These are phyloP conservation scores for Dalbergia cochinchinensis DNA, from an alignment of 306 rosid species.

Conservation along the genomic window DNA sequence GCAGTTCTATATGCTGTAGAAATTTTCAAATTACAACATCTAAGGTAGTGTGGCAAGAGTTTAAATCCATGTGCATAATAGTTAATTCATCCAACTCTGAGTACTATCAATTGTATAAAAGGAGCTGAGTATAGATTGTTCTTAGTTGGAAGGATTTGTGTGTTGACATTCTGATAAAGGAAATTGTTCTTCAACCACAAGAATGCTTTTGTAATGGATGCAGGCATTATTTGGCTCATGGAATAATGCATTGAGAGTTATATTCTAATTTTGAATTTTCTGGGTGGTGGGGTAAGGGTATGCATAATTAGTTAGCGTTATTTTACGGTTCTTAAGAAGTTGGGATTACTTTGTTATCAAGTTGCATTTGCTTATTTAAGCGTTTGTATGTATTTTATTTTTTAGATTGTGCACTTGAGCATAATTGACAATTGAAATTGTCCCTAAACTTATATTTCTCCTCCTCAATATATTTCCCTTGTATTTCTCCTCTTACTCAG, in stretches of 20 bases:
- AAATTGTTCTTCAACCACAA: neutral
- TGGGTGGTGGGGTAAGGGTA: too few species aligned
- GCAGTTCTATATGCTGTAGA: slow-evolving; percentile 26
- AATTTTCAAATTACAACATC: slow-evolving; percentile 19
- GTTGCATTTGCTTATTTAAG: neutral
- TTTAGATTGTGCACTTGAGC: neutral
- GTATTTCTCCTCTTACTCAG: neutral
- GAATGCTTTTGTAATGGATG: neutral
- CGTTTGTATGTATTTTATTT: neutral
- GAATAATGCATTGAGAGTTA: neutral
- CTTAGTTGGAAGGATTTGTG: too few species aligned
- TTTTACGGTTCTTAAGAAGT: too few species aligned
- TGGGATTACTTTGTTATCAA: neutral
- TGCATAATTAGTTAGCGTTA: too few species aligned
- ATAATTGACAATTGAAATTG: neutral
- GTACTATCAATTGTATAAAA: too few species aligned
- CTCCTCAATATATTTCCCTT: neutral
- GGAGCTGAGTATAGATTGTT: too few species aligned
- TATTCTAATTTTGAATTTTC: neutral
- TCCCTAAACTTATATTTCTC: neutral
- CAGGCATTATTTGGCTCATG: neutral
- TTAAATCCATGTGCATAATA: slow-evolving; percentile 7
- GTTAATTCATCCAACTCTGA: too few species aligned
- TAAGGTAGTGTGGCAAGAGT: neutral
- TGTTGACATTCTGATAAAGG: neutral